phyloP scores from a whole-genome alignment of 2,329 filamentous ascomycete species.

The Pseudofabraea citricarpa region DNA sequence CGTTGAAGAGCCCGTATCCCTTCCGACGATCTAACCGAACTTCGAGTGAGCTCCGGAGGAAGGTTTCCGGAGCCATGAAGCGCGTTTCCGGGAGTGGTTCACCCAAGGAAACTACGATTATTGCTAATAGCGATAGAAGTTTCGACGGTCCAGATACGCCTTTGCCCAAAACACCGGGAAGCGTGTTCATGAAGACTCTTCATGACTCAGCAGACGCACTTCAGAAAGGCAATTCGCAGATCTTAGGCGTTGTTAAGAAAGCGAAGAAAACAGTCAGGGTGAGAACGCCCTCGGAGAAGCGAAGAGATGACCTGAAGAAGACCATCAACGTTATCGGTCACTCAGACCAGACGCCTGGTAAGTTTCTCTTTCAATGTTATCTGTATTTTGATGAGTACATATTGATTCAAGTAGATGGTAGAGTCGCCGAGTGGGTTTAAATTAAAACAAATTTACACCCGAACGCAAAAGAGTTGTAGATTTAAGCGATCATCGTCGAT shows the following conservation, averaged over 20 bases:
- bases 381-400: neutral
- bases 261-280: conserved; percentile 13
- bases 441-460: too few species aligned
- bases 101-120: conserved; percentile 3
- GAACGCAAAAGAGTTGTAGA: too few species aligned
- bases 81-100: conserved; percentile 4
- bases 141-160: conserved; percentile 15
- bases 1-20: conserved; percentile 15
- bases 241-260: conserved; percentile 14
- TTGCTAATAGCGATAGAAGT: conserved; percentile 10
- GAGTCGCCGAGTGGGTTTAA: neutral
- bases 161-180: conserved; percentile 3
- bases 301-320: conserved; percentile 19
- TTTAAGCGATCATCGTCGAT: too few species aligned
- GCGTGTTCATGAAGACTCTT: conserved; percentile 10
- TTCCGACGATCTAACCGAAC: conserved; percentile 6
- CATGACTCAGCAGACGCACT: conserved; percentile 5
- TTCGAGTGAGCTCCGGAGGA: conserved; percentile 1
- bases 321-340: conserved; percentile 20
- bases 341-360: conserved; percentile 20
- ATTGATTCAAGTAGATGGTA: neutral
- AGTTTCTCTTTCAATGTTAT: neutral
- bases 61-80: conserved; percentile 12
- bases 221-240: conserved; percentile 11
- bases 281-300: conserved; percentile 12